Base-by-base conservation (phyloP, 1,139 yeast species). In the Blastobotrys elegans region DNA sequence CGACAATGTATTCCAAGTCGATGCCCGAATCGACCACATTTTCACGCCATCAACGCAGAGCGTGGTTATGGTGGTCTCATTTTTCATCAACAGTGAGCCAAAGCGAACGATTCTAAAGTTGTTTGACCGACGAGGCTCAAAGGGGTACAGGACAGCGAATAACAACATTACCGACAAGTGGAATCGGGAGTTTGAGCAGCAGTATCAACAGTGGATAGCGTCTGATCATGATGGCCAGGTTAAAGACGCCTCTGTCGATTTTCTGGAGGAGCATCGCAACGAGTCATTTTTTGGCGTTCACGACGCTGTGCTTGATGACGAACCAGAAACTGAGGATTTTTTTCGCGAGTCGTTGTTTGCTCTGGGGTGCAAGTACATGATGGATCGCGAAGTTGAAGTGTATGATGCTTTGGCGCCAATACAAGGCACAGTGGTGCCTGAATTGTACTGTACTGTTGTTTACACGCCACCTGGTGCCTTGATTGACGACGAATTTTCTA, bases 61-160 rank as follows among this genome's bases (percentile, higher is more conserved):
- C 21, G 47, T 44, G 7, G 47, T 44, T 1, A 21, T 44, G 31
- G 10, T 4, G 17, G 46, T 42, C 6, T 27, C 46, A 22, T 42
- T 16, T 29, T 26, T 7, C 2, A 21, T 42, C 5, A 2, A 34
- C 18, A 35, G 40, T 6, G 13, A 13, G 2, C 40, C 13, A 7
- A n/a, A 17, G 14, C 16, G 4, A 4, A 24, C 38, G 4, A 17
- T 44, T 5, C 24, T 44, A 11, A 44, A 44, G 27, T 38, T 44
- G 17, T 44, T 32, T 27, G 47, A 44, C 36, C 20, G 47, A 20
- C 20, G 47, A 37, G 47, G 47, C 5, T 37, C 47, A 16, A 44
- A 44, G 16, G 47, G 47, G 18, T 32, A 21, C 8, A 37, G 47
- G 5, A 44, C 47, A 6, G 47, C 38, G 5, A 44, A 44, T 33